Evolutionary conservation across 495 filamentous ascomycete species (phyloP), one percentile per base, ranked within the genome.

Genomic region (Penicillium macrosclerotiorum): DNA sequence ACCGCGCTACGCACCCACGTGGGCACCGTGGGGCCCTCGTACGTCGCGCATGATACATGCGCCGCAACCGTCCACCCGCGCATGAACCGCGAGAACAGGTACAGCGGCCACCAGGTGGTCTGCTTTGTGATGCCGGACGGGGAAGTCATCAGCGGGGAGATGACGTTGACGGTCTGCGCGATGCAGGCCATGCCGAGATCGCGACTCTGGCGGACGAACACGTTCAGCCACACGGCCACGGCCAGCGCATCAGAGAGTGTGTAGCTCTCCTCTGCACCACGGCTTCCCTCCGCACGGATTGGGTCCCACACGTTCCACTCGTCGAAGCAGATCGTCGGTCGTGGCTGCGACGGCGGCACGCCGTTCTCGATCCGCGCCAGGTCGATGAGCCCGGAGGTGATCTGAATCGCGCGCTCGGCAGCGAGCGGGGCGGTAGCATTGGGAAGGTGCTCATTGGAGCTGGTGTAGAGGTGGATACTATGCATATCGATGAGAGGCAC

Each of bases 261-360:
- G 63, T 91, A 90, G 55, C 61, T 64, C 57, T 88, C 82, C 61
- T 87, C 84, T 1, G 79, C 84, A 14, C 84, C 84, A 39, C 73
- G 63, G 49, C 83, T 81, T 30, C 84, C 85, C 3, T 81, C 82
- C 1, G 87, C 86, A 18, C 86, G 78, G 27, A 76, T 69, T 5
- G 85, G 85, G 57, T 90, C 86, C 87, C 86, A 90, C 9, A 90
- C 85, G 63, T 91, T 88, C 86, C 87, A 90, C 63, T 90, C 86
- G 61, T 91, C 87, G 60, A 90, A 90, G 65, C 86, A 90, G 61
- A 91, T 88, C 27, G 72, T 84, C 11, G 79, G 82, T 8, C 72
- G 64, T 9, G 77, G 77, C 20, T 80, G 75, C 3, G 71, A 64
- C 2, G 76, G 67, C 0, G 82, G 68, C 1, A 88, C 78, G 2